These are phyloP conservation scores for Talaromyces amestolkiae DNA, from an alignment of 2,329 filamentous ascomycete genomes.

Conservation along the genomic window DNA sequence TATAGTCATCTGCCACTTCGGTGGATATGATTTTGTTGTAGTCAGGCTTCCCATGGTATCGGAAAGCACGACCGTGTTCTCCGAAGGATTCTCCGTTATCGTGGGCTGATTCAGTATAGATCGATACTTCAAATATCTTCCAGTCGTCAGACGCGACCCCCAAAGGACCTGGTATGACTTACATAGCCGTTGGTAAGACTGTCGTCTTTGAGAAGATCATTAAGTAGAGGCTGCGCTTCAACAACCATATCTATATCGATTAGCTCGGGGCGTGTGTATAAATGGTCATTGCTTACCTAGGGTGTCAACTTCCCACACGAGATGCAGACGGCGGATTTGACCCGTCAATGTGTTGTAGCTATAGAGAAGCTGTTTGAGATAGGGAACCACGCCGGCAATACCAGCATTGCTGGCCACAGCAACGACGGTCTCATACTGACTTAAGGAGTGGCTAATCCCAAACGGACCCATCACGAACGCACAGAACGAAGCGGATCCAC, in stretches of 20 bases:
- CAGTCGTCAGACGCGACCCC: background rate
- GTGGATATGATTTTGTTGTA: conserved; percentile 25
- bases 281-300: conserved; percentile 22
- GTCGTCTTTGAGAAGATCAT: conserved; percentile 27
- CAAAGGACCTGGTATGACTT: conserved; percentile 16
- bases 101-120: conserved; percentile 20
- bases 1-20: conserved; percentile 25
- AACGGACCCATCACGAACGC: conserved; percentile 36
- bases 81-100: conserved; percentile 8
- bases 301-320: conserved; percentile 35
- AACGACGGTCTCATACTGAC: conserved; percentile 33
- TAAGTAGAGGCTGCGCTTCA: conserved; percentile 23
- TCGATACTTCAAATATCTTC: conserved; percentile 24
- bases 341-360: conserved; percentile 32
- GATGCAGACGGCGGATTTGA: conserved; percentile 30
- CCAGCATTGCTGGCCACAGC: conserved; percentile 34
- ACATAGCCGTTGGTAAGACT: conserved; percentile 29
- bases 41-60: conserved; percentile 25
- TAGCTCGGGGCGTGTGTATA: conserved; percentile 8
- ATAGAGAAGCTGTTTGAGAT: conserved; percentile 39
- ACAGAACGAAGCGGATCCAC: conserved; percentile 23
- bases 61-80: conserved; percentile 24
- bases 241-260: conserved; percentile 22
- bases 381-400: conserved; percentile 32
- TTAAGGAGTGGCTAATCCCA: conserved; percentile 28